Conservation (phyloP, 495 filamentous ascomycete species). For the Chaetomidium leptoderma region DNA sequence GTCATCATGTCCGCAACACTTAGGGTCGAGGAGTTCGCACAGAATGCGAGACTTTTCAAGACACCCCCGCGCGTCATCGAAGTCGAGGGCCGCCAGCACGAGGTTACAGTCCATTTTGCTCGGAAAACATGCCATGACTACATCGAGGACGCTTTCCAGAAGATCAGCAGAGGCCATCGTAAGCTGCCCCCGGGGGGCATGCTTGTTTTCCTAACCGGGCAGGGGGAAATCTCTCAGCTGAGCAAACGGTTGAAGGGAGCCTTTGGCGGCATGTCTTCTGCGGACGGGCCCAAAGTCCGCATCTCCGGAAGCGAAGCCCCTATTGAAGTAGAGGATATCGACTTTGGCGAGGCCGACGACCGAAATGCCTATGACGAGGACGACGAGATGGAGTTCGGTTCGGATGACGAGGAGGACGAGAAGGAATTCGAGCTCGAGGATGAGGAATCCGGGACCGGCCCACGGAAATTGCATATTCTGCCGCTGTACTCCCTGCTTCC, state of each 20-base stretch:
- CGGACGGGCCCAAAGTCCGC: constrained; percentile 58
- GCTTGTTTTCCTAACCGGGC: constrained; percentile 92
- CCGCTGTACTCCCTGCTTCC: constrained; percentile 94
- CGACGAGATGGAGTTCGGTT: constrained; percentile 45
- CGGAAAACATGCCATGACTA: constrained; percentile 81
- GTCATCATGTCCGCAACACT: constrained; percentile 98
- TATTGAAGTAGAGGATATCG: constrained; percentile 81
- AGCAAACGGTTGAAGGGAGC: constrained; percentile 70
- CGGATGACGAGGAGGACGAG: constrained; percentile 53
- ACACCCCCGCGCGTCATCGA: constrained; percentile 79
- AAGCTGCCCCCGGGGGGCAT: constrained; percentile 90
- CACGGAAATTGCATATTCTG: constrained; percentile 71
- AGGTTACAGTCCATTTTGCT: constrained; percentile 85
- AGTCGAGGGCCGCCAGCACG: constrained; percentile 89
- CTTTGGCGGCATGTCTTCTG: constrained; percentile 54
- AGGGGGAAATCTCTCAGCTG: constrained; percentile 80
- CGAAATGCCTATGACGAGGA: constrained; percentile 49
- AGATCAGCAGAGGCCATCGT: constrained; percentile 81
- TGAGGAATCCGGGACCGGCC: constrained; percentile 53
- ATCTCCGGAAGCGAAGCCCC: constrained; percentile 74
- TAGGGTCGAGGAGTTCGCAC: constrained; percentile 80
- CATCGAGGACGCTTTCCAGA: constrained; percentile 80
- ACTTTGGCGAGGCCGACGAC: constrained; percentile 60
- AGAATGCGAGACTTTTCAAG: constrained; percentile 75
- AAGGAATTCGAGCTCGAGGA: constrained; percentile 60